Percentiles rank a stretch among this genome's conserved stretches.
These are phyloP conservation scores for Phaeosphaeria sp. DNA, from an alignment of 2,329 filamentous ascomycete species.

Conservation along the genomic window DNA sequence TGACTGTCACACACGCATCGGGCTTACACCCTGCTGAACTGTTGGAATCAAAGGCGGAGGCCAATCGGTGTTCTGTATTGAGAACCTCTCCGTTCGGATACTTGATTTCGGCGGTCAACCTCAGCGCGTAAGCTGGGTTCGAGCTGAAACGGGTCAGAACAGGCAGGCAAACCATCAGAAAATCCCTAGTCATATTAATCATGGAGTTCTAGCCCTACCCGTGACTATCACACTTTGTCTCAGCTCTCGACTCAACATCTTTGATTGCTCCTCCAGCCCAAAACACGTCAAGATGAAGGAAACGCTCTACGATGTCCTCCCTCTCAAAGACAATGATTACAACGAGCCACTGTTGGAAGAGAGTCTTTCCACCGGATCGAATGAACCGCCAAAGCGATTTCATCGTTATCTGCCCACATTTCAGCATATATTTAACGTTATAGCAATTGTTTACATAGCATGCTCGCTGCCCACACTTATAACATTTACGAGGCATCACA, in stretches of 20 bases:
- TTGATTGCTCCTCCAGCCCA: not conserved
- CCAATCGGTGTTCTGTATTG: not conserved
- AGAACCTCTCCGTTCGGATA: not conserved
- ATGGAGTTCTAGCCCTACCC: not conserved
- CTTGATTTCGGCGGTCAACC: not conserved
- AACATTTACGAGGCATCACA: not conserved
- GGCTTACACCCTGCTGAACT: not conserved
- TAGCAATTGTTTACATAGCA: not conserved
- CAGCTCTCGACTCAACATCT: not conserved
- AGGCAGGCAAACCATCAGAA: not conserved
- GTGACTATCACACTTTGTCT: not conserved
- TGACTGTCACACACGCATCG: not conserved
- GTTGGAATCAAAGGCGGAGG: not conserved
- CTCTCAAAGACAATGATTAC: not conserved
- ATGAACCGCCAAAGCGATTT: not conserved
- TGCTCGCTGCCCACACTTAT: not conserved
- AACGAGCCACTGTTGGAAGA: not conserved
- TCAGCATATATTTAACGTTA: not conserved
- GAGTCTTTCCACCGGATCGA: not conserved
- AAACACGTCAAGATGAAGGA: not conserved
- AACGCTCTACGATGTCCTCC: not conserved
- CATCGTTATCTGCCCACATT: not conserved
- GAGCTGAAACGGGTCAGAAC: not conserved
- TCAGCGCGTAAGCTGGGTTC: not conserved
- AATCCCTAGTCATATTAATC: not conserved